phyloP scores from a whole-genome alignment of 2,329 filamentous ascomycete species.

The Davidsoniella eucalypti region DNA sequence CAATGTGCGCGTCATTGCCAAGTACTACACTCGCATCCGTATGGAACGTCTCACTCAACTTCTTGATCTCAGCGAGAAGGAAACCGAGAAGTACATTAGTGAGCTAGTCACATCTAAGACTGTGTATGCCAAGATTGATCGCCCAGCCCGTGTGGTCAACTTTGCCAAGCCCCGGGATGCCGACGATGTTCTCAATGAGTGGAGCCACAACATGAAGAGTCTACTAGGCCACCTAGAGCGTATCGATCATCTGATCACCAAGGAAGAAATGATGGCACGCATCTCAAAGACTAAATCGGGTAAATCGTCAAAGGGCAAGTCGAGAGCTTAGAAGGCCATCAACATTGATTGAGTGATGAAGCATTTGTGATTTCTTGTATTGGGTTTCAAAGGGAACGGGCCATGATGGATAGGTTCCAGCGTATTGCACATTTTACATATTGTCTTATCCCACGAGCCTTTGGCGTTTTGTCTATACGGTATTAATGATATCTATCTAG shows the following conservation, averaged over 20 bases:
- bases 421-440: conserved; percentile 21
- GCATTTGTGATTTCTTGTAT: no score
- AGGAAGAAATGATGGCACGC: conserved; percentile 99
- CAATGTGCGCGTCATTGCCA: conserved; percentile 92
- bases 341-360: not conserved
- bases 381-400: no score
- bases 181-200: conserved; percentile 94
- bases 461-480: conserved; percentile 14
- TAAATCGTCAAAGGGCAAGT: conserved; percentile 22
- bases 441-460: conserved; percentile 15
- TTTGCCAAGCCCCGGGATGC: conserved; percentile 91
- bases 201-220: conserved; percentile 97
- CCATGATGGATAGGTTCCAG: conserved; percentile 16
- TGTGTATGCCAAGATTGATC: conserved; percentile 92
- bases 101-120: conserved; percentile 95
- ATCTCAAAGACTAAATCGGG: conserved; percentile 33
- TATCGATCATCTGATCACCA: conserved; percentile 95
- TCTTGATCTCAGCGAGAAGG: conserved; percentile 80
- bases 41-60: conserved; percentile 81
- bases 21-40: conserved; percentile 96
- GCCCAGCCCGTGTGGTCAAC: conserved; percentile 77
- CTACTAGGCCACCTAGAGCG: conserved; percentile 70
- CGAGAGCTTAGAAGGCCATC: conserved; percentile 16
- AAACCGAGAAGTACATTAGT: conserved; percentile 98
- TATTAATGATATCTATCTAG: conserved; percentile 11